phyloP scores from a whole-genome alignment of 2,329 filamentous ascomycete genomes.

The Magnaporthiopsis incrustans region DNA sequence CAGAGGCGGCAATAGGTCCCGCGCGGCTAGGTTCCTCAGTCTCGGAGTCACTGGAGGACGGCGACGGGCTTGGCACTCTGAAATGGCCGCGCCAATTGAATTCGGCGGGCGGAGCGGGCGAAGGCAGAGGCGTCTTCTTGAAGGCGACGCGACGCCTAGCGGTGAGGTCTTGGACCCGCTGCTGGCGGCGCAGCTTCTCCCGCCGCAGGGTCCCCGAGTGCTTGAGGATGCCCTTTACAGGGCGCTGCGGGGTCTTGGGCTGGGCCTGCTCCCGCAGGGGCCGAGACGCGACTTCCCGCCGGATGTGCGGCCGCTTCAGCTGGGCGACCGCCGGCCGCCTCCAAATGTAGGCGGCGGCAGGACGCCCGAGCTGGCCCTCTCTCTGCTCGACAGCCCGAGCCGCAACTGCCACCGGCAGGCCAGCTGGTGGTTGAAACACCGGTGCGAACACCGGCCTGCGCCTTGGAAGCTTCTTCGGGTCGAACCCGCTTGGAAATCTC shows the following conservation, averaged over 20 bases:
- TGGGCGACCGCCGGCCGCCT: background rate
- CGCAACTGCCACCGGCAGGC: background rate
- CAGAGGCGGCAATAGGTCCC: background rate
- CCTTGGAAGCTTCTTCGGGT: background rate
- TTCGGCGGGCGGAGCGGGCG: background rate
- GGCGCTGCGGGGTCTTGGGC: background rate
- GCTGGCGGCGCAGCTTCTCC: background rate
- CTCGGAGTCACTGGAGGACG: background rate
- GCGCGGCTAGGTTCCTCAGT: background rate
- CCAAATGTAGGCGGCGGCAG: background rate
- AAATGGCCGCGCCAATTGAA: slow-evolving; percentile 5
- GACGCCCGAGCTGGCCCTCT: background rate
- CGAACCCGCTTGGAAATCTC: background rate
- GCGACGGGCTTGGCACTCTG: background rate
- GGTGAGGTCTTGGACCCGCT: background rate
- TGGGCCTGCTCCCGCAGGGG: background rate
- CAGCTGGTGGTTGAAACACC: background rate
- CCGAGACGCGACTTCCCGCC: background rate
- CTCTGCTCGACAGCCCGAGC: background rate
- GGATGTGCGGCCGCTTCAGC: background rate
- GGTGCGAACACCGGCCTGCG: no score
- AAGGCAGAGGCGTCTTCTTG: background rate
- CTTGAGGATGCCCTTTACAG: background rate
- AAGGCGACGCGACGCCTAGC: background rate
- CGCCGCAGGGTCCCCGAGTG: background rate